phyloP scores from a whole-genome alignment of 2,329 filamentous ascomycete genomes.

The Hortaea sp. region DNA sequence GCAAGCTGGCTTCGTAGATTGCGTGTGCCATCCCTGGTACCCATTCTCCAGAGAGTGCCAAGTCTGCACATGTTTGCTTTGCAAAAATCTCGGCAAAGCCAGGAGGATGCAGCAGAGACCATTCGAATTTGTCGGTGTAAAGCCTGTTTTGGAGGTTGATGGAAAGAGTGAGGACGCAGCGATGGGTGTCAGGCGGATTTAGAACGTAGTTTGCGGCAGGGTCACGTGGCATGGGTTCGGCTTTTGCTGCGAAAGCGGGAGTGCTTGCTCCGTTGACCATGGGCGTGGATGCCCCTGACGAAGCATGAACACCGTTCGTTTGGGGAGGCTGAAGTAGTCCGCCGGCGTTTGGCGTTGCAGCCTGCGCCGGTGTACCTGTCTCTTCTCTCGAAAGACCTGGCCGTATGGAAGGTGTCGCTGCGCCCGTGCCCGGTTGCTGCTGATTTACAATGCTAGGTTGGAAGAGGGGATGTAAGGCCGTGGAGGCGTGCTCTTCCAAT shows the following conservation, averaged over 20 bases:
- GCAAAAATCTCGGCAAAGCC: constrained; percentile 90
- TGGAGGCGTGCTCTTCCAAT: constrained; percentile 88
- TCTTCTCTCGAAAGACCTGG: constrained; percentile 40
- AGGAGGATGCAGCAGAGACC: constrained; percentile 85
- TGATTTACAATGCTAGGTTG: constrained; percentile 41
- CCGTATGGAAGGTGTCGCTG: constrained; percentile 24
- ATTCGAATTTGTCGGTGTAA: constrained; percentile 96
- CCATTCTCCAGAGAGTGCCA: constrained; percentile 87
- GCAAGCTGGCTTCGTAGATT: constrained; percentile 89
- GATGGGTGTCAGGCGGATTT: constrained; percentile 89
- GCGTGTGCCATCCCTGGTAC: constrained; percentile 88
- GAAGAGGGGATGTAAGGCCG: constrained; percentile 87
- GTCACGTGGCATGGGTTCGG: constrained; percentile 44
- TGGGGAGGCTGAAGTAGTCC: constrained; percentile 33
- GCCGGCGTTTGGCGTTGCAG: constrained; percentile 17
- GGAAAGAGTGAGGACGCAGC: constrained; percentile 82
- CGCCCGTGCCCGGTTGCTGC: constrained; percentile 20
- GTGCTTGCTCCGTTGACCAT: constrained; percentile 34
- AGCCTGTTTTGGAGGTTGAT: constrained; percentile 85
- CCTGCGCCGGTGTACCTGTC: constrained; percentile 33
- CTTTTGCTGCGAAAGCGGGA: constrained; percentile 56
- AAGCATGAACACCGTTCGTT: constrained; percentile 37
- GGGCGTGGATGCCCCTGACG: constrained; percentile 35
- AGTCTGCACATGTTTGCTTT: constrained; percentile 81
- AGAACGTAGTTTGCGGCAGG: constrained; percentile 44